A percentile compares a stretch with the other conserved stretches of the same genome.
Evolutionary conservation across 2,329 filamentous ascomycete genomes (phyloP).

Genomic region (Pezicula carpinea): DNA sequence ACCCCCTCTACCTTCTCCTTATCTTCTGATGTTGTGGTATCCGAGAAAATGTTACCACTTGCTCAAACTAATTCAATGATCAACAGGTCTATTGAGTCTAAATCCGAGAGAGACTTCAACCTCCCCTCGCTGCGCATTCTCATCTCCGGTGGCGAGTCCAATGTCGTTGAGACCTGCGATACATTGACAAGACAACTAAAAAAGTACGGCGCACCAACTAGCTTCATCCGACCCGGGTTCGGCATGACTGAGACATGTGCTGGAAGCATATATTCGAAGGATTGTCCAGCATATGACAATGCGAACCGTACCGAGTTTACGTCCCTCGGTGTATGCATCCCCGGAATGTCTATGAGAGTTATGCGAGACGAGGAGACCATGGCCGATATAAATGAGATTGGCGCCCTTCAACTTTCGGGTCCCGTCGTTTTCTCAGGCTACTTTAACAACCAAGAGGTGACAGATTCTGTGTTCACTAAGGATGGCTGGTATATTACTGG

Average conservation of each 20-base stretch:
- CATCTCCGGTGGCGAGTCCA: conserved; percentile 43
- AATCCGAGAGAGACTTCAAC: conserved; percentile 15
- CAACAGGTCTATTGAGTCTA: background rate
- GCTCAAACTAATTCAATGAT: too few relatives aligned
- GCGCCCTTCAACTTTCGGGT: conserved; percentile 30
- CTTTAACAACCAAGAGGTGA: conserved; percentile 41
- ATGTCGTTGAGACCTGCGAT: conserved; percentile 30
- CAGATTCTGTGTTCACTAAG: conserved; percentile 48
- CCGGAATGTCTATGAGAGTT: conserved; percentile 36
- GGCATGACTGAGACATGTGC: conserved; percentile 52
- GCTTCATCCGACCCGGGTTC: conserved; percentile 37
- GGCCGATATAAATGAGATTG: conserved; percentile 28
- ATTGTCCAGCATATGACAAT: conserved; percentile 37
- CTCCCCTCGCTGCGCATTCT: conserved; percentile 28
- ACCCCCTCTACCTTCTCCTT: too few relatives aligned
- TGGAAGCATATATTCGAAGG: conserved; percentile 38
- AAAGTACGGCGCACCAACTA: conserved; percentile 26
- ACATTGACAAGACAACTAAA: conserved; percentile 26
- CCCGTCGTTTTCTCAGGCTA: conserved; percentile 56
- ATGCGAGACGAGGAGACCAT: conserved; percentile 8
- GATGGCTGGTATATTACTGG: conserved; percentile 41
- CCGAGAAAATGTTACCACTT: too few relatives aligned
- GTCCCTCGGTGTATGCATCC: conserved; percentile 34
- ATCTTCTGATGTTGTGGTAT: too few relatives aligned
- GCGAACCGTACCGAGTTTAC: conserved; percentile 26